Base-by-base conservation (phyloP, 2,329 filamentous ascomycete species). In the Alternaria rosae region DNA sequence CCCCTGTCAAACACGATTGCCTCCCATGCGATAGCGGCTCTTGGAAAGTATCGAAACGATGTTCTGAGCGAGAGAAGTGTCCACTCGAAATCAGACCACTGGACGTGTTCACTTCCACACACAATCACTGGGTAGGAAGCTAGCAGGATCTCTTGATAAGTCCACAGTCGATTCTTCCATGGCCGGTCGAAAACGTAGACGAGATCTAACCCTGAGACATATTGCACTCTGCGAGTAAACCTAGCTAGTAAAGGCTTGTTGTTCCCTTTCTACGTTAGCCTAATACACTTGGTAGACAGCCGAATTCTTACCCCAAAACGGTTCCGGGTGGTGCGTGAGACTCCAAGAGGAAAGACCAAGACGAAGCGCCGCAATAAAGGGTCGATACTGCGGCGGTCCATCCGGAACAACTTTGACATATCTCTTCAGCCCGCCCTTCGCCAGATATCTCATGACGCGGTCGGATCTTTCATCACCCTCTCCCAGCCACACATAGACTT, bases 121-220 rank as follows among this genome's bases (percentile, higher is more conserved):
- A n/a, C 21, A 15, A 44, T 25, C 21, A 44, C 42, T 13, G 42
- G 42, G 3, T 25, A 3, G 0, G 42, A 44, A 2, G 42, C 21
- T 13, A 44, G 20, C 9, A 44, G 42, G 21, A 44, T 44, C 12
- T 44, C 42, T 44, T 44, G 42, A 23, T 44, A 44, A 44, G 42
- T 44, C 42, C 42, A 44, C 6, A 44, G 4, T 15, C 42, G 42
- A 1, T 5, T 1, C 21, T 13, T 44, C 42, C 42, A 44, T 4
- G 42, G 42, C 20, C 42, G 42, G 13, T 44, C 12, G 12, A 44
- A 15, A 25, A 25, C 6, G 42, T 25, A 15, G 17, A 25, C 13
- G 13, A 44, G 3, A n/a, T 44, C 42, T 0, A 1, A 0, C 1
- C 21, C 32, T 35, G 32, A 44, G 42, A 15, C 21, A 20, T 44